Conservation (phyloP, 768 basidiomycete genomes). For the Psilocybe cyanescens region DNA sequence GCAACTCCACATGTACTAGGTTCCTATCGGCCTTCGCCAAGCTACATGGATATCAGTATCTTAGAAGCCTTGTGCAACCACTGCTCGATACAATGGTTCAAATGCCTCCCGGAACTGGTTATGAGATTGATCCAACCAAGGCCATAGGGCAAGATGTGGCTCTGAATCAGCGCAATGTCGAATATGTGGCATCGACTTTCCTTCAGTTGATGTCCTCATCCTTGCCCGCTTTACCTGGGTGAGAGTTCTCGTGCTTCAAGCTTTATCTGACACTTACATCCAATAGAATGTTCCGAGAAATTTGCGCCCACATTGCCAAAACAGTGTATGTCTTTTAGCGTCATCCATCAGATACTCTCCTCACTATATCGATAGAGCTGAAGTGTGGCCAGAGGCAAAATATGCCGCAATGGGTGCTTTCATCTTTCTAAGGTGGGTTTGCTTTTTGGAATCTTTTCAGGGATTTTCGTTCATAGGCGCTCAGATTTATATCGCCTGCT, state of each 20-base stretch:
- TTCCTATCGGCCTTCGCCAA: slow-evolving; percentile 86
- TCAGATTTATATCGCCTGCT: slow-evolving; percentile 89
- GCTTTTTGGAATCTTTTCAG: not conserved
- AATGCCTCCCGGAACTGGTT: slow-evolving; percentile 74
- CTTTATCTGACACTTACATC: slow-evolving; percentile 7
- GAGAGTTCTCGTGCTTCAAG: slow-evolving; percentile 28
- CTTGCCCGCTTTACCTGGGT: slow-evolving; percentile 74
- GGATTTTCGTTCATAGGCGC: not conserved
- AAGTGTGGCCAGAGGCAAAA: slow-evolving; percentile 79
- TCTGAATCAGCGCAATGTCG: slow-evolving; percentile 72
- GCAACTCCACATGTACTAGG: slow-evolving; percentile 86
- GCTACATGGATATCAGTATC: slow-evolving; percentile 90
- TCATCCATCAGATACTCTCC: not conserved
- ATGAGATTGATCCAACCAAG: slow-evolving; percentile 77
- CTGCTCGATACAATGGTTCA: slow-evolving; percentile 75
- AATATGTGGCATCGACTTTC: slow-evolving; percentile 76
- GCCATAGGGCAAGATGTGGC: slow-evolving; percentile 59
- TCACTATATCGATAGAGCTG: slow-evolving; percentile 39
- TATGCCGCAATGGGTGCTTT: slow-evolving; percentile 88
- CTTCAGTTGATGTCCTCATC: slow-evolving; percentile 77
- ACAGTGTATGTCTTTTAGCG: slow-evolving; percentile 61
- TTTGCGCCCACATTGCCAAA: slow-evolving; percentile 80
- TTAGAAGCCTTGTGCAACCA: slow-evolving; percentile 79
- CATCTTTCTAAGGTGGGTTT: slow-evolving; percentile 80
- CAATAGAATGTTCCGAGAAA: slow-evolving; percentile 81